Base-by-base conservation (phyloP, 2,329 filamentous ascomycete genomes). In the Fusarium anguioides region DNA sequence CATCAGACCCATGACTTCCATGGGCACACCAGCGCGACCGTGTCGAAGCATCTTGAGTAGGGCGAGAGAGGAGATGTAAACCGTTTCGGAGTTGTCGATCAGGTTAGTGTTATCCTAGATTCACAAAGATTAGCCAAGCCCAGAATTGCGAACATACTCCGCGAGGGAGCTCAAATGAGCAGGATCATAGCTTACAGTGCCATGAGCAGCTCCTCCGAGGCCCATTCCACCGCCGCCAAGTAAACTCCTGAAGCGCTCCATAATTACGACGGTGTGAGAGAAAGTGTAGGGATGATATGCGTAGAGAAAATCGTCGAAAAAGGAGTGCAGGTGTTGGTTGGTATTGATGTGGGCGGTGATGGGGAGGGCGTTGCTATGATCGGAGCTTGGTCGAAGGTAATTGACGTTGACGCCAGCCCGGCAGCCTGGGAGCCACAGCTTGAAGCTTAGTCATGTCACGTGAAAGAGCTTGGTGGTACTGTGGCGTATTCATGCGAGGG, bases 1-100 rank as follows among this genome's bases (percentile, higher is more conserved):
- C 96, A 99, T 99, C 78, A 99, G 84, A 66, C 96, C 96, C 96
- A 99, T 99, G 79, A 99, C 96, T 85, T 99, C 96, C 96, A 99
- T 99, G 20, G 96, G 96, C 70, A 99, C 96, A 83, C 96, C 96
- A 37, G 96, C 96, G 71, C 96, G 91, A 69, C 96, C 96, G 81
- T 99, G 96, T 78, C 96, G 91, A 80, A 99, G 86, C 96, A 99
- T 99, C 87, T 99, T 99, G 74, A 99, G 86, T 51, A 99, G 87
- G 50, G 96, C 96, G 64, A 99, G 89, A 46, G 96, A 99, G 50
- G 96, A 99, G 75, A 99, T 99, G 83, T 99, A 97, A 72, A 99
- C 96, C 31, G 96, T 99, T 84, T 99, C 96, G 74, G 95, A 97
- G 83, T 99, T 99, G 80, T 99, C 96, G 80, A 99, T 96, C 63